phyloP scores from a whole-genome alignment of 768 basidiomycete genomes.

The Rhodotorula graminis region DNA sequence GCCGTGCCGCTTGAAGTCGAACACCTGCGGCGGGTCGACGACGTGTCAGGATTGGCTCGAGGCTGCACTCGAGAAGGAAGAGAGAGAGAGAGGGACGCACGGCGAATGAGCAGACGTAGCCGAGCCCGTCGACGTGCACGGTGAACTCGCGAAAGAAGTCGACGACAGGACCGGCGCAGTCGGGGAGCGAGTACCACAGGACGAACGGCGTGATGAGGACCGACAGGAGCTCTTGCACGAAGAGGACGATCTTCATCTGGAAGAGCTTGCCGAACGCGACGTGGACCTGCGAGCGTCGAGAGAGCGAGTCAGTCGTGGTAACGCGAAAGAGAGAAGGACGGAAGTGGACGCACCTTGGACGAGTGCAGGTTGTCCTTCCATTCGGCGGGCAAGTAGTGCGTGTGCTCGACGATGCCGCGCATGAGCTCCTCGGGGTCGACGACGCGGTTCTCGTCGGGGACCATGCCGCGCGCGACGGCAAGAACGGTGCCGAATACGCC shows the following conservation, averaged over 20 bases:
- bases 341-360: constrained; percentile 59
- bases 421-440: constrained; percentile 91
- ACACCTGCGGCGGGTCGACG: constrained; percentile 46
- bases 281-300: constrained; percentile 61
- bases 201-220: constrained; percentile 92
- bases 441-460: constrained; percentile 86
- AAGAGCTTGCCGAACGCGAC: constrained; percentile 87
- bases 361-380: constrained; percentile 88
- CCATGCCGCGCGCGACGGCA: constrained; percentile 87
- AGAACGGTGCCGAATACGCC: constrained; percentile 80
- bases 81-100: constrained; percentile 49
- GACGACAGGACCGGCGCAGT: constrained; percentile 80
- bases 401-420: constrained; percentile 85
- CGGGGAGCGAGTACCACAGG: constrained; percentile 84
- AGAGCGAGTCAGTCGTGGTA: neutral
- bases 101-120: constrained; percentile 96
- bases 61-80: no score
- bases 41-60: neutral
- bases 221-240: constrained; percentile 79
- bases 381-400: constrained; percentile 90
- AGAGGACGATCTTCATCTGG: constrained; percentile 83
- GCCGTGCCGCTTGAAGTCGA: constrained; percentile 92
- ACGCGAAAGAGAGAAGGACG: neutral
- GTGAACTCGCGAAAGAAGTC: constrained; percentile 99
- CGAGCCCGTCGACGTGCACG: constrained; percentile 90